Conservation (phyloP, 352 stramenopile genomes). For the Globisporangium nunn region DNA sequence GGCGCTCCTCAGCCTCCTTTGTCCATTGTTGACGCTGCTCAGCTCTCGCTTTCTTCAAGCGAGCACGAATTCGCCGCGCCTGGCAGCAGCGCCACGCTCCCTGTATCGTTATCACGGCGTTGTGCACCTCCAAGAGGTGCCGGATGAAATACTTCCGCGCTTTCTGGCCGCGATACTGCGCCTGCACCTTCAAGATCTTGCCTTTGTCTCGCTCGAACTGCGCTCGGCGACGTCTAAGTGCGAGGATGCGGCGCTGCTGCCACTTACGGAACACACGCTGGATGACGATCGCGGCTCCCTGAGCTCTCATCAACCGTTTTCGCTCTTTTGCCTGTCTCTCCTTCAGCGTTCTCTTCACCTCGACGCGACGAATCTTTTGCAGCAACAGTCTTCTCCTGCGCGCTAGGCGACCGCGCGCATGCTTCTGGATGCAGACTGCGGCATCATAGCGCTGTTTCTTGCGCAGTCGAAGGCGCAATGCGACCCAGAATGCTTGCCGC, state of each 20-base stretch:
- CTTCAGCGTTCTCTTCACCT: slow-evolving; percentile 11
- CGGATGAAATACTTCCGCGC: slow-evolving; percentile 20
- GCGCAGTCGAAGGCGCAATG: slow-evolving; percentile 30
- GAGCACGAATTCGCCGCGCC: slow-evolving; percentile 15
- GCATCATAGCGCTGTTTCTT: slow-evolving; percentile 27
- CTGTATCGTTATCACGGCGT: slow-evolving; percentile 31
- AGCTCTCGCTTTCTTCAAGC: slow-evolving; percentile 3
- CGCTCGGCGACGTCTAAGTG: slow-evolving; percentile 32
- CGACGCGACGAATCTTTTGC: slow-evolving; percentile 28
- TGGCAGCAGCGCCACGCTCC: slow-evolving; percentile 39
- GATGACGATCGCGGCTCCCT: slow-evolving; percentile 40
- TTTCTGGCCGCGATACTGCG: slow-evolving; percentile 35
- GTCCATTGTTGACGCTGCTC: slow-evolving; percentile 15
- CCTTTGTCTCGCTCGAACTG: slow-evolving; percentile 59
- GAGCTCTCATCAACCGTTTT: slow-evolving; percentile 7
- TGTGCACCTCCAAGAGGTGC: slow-evolving; percentile 18
- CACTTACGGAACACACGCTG: slow-evolving; percentile 37
- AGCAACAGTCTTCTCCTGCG: slow-evolving; percentile 25
- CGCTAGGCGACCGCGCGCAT: slow-evolving; percentile 24
- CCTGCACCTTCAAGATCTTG: slow-evolving; percentile 47
- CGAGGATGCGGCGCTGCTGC: slow-evolving; percentile 22
- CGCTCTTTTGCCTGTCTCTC: slow-evolving; percentile 4
- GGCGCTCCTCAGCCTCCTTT: slow-evolving; percentile 18
- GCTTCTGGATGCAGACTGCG: slow-evolving; percentile 38
- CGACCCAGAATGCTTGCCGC: slow-evolving; percentile 35